A percentile compares a stretch with the other conserved stretches of the same genome.
Evolutionary conservation across 2,329 filamentous ascomycete species (phyloP).

Genomic region (Scedosporium aurantiacum): DNA sequence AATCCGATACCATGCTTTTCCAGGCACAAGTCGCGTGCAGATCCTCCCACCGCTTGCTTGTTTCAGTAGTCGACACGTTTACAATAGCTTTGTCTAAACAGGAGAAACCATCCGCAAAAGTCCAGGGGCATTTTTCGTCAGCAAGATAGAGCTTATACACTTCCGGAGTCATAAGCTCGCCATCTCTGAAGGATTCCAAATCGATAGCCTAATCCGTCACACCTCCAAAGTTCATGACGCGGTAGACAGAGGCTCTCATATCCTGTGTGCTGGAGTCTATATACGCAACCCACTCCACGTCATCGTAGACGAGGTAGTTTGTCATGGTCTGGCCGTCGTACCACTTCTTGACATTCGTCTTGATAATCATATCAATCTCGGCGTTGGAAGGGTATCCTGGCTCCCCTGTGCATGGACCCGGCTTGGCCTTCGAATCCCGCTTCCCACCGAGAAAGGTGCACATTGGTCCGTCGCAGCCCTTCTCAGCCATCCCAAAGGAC

Average conservation of each 20-base stretch:
- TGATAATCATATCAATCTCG: neutral
- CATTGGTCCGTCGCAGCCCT: slow-evolving; percentile 15
- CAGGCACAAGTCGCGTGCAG: neutral
- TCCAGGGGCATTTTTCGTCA: neutral
- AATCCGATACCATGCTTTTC: neutral
- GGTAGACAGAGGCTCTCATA: slow-evolving; percentile 7
- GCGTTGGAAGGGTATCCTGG: slow-evolving; percentile 17
- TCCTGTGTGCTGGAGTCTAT: slow-evolving; percentile 14
- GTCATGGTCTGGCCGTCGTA: neutral
- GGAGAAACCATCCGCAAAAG: neutral
- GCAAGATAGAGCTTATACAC: neutral
- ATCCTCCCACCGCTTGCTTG: neutral
- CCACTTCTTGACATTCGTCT: neutral
- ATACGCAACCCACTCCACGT: slow-evolving; percentile 14
- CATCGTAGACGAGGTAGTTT: slow-evolving; percentile 14
- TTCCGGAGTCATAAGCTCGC: neutral
- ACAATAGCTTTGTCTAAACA: neutral
- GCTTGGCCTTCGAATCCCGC: slow-evolving; percentile 12
- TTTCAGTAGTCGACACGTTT: neutral
- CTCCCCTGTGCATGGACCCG: slow-evolving; percentile 18
- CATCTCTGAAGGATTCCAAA: slow-evolving; percentile 4
- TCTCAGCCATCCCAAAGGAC: slow-evolving; percentile 20
- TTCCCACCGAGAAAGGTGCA: slow-evolving; percentile 15
- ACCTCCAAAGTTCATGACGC: slow-evolving; percentile 14
- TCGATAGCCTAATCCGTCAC: slow-evolving; percentile 17